Base-by-base conservation (phyloP, 73 alveolate genomes). In the Vitrella brassicaformis region DNA sequence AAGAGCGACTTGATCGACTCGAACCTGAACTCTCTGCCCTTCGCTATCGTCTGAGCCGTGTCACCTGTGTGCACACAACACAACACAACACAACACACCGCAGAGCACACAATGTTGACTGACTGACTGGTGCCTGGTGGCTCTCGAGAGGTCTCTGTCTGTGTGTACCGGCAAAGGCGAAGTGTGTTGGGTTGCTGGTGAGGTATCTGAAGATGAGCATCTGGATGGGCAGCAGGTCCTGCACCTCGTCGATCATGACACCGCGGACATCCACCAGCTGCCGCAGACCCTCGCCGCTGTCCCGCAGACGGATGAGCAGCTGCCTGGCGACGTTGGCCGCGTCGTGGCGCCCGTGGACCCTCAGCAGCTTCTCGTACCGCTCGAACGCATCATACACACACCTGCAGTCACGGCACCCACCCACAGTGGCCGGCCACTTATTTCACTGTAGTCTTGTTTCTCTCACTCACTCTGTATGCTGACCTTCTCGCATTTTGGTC, bases 1-100 rank as follows among this genome's bases (percentile, higher is more conserved):
- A 27, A 78, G 73, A 70, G 77, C 32, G 73, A 72, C 19, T 75
- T 75, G 64, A 78, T 56, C 68, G 56, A n/a, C 47, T 78, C 78
- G 31, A 78, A 78, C 25, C 84, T 39, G 69, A 56, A 18, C 1
- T 29, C 47, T 39, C 7, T 0, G 65, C 83, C 83, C 68, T 76
- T 76, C 46, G 72, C 29, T 66, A 76, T 76, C 66, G 83, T 76
- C 67, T 76, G 83, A 0, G 83, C 83, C 19, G 83, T 76, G 72
- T 76, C 83, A 18, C 83, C 83, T 0, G 82, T 75, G 31, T 66
- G 67, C 45, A 75, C 71, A 32, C 66, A 75, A 28, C 82, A 74
- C 27, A 66, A 47, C 27, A 29, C 39, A 18, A 69, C 69, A 14
- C 29, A 27, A 31, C 75, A 19, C 28, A 75, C 47, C 82, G 32